Evolutionary conservation across 2,329 filamentous ascomycete species (phyloP).

Genomic region (Alternaria brassicae): DNA sequence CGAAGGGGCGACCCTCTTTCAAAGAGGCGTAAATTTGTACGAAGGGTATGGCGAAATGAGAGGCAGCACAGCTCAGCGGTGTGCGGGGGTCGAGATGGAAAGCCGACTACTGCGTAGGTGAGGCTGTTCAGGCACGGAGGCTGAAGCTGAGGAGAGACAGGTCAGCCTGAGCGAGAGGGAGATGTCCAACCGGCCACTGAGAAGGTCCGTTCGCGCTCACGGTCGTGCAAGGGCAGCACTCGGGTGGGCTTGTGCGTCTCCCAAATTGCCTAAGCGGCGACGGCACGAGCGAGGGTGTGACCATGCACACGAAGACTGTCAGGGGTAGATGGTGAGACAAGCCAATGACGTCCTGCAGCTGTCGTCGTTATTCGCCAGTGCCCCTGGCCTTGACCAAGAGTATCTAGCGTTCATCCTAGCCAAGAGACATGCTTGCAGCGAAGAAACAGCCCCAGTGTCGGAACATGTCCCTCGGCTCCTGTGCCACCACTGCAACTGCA

Average conservation of each 20-base stretch:
- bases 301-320: slow-evolving; percentile 21
- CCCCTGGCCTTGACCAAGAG: slow-evolving; percentile 25
- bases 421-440: slow-evolving; percentile 30
- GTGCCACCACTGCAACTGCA: slow-evolving; percentile 13
- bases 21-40: slow-evolving; percentile 40
- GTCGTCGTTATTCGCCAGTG: slow-evolving; percentile 19
- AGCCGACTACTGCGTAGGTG: slow-evolving; percentile 29
- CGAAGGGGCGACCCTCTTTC: slow-evolving; percentile 43
- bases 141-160: slow-evolving; percentile 38
- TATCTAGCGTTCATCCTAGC: slow-evolving; percentile 18
- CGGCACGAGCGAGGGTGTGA: slow-evolving; percentile 28
- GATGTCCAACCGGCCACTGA: slow-evolving; percentile 27
- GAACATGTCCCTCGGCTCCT: slow-evolving; percentile 16
- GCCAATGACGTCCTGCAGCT: slow-evolving; percentile 23
- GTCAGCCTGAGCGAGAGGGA: slow-evolving; percentile 35
- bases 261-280: slow-evolving; percentile 32
- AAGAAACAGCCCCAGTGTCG: slow-evolving; percentile 28
- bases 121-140: slow-evolving; percentile 42
- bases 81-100: slow-evolving; percentile 27
- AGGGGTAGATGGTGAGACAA: slow-evolving; percentile 30
- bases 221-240: slow-evolving; percentile 35
- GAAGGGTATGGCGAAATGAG: slow-evolving; percentile 37
- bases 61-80: slow-evolving; percentile 48
- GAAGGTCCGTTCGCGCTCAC: slow-evolving; percentile 29
- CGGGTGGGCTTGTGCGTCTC: slow-evolving; percentile 23